Evolutionary conservation across 2,329 filamentous ascomycete genomes (phyloP), one percentile per base, ranked within the genome.

Genomic region (Ilyonectria mors-panacis): DNA sequence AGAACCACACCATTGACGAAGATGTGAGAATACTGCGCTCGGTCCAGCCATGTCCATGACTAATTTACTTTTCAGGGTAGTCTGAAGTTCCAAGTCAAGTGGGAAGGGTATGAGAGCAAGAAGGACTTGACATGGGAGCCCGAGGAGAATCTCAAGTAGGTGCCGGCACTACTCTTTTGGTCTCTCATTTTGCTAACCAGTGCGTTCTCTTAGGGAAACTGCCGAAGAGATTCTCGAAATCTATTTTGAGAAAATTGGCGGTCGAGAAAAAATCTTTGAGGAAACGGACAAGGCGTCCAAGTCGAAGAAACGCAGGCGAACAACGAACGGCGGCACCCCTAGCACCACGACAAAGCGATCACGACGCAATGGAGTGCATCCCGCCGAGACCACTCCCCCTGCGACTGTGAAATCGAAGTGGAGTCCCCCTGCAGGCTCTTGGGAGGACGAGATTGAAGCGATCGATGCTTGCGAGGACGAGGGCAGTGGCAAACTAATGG

Each of bases 41-140:
- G 48, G 17, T 4, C 45, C 42, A 15, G 4, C 12, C 15, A 23
- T 4, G 13, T 10, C 9, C 26, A n/a, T 13, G 4, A 28, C 50
- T 73, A 48, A 75, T 35, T 4, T 13, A 3, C 15, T 10, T 47
- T 9, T 10, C 66, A 89, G 82, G 87, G 87, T 21, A 77, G 78
- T 5, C 75, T 90, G 0, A 85, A 86, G 53, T 94, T 92, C 75
- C 86, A 91, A 58, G 92, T 96, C 39, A 94, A 95, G 75, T 96
- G 93, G 93, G 89, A 93, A 70, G 93, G 93, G 3, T 96, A 91
- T 68, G 88, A 93, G 0, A 87, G 90, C 68, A 89, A 90, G 68
- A 79, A 83, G 0, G 93, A 96, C 71, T 81, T 88, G 75, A 96
- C 93, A 0, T 95, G 93, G 93, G 93, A 96, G 77, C 91, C 92